Evolutionary conservation across 1,284 basidiomycete genomes (phyloP), one percentile per base, ranked within the genome.

Genomic region (Cyathus pygmaeus): DNA sequence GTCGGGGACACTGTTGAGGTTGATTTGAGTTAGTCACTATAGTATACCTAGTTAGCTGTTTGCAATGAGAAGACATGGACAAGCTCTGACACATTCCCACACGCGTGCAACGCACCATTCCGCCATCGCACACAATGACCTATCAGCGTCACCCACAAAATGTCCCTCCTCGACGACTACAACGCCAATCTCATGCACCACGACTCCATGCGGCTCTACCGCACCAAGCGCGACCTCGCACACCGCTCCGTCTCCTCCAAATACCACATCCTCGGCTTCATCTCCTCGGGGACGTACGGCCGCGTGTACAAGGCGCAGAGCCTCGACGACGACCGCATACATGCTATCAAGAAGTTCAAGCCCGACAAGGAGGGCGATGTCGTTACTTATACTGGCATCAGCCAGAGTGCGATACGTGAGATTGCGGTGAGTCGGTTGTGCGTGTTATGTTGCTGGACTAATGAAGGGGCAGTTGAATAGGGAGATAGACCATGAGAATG

Each of bases 271-370:
- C 85, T 98, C 3, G 98, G 98, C 9, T 99, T 99, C 81, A 95
- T 99, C 67, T 98, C 95, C 9, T 97, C 95, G 4, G 97, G 97
- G 21, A 99, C 98, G 0, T 99, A 99, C 72, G 98, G 98, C 0
- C 86, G 96, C 29, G 97, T 99, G 4, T 99, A 99, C 87, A 99
- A 99, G 77, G 98, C 96, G 0, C 87, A 93, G 63, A 91, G 92
- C 64, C 83, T 88, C 2, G 89, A 91, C 47, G 88, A 89, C 29
- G 89, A 83, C 1, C 83, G 82, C 59, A 85, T 97, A 53, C 93
- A 95, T 71, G 98, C 97, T 4, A 99, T 99, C 82, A 99, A 99
- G 83, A 99, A 99, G 79, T 99, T 99, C 84, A 99, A 99, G 76
- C 96, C 97, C 0, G 98, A 99, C 83, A 99, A 99, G 76, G 96